These are phyloP conservation scores for Euphorbia peplus DNA, from an alignment of 345 rosid genomes.

Conservation along the genomic window DNA sequence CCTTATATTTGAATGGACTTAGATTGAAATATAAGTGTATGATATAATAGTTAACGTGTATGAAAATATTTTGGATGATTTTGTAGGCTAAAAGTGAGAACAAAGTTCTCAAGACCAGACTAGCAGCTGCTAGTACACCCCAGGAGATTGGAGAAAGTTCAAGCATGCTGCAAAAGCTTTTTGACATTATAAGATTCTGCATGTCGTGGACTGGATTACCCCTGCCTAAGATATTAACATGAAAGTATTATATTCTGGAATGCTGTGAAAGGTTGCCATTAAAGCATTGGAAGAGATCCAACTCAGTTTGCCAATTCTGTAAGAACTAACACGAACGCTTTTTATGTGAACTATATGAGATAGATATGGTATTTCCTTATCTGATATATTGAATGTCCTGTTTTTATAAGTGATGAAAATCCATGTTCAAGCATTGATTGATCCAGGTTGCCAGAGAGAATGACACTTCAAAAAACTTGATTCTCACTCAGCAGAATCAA, in stretches of 20 bases:
- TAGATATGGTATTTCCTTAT: not conserved
- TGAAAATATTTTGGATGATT: not conserved
- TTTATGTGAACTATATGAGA: not conserved
- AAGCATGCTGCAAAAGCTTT: conserved; percentile 18
- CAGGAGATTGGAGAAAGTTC: conserved; percentile 11
- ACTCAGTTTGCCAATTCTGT: not conserved
- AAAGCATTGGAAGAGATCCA: not conserved
- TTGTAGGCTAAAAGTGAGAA: conserved; percentile 51
- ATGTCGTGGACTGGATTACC: conserved; percentile 20
- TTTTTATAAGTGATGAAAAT: not conserved
- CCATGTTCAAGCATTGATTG: not conserved
- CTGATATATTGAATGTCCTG: not conserved
- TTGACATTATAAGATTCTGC: conserved; percentile 14
- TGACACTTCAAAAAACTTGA: too few relatives aligned
- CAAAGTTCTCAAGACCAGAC: conserved; percentile 38
- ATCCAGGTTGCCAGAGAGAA: too few relatives aligned
- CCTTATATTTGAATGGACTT: not conserved
- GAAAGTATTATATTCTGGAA: not conserved
- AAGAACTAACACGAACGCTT: not conserved
- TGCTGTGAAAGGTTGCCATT: not conserved
- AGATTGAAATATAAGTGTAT: not conserved
- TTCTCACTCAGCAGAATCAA: too few relatives aligned
- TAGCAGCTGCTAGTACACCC: conserved; percentile 25
- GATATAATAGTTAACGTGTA: too few relatives aligned
- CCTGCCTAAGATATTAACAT: conserved; percentile 8